Base-by-base conservation (phyloP, 352 stramenopile genomes). In the Globisporangium spinosum region DNA sequence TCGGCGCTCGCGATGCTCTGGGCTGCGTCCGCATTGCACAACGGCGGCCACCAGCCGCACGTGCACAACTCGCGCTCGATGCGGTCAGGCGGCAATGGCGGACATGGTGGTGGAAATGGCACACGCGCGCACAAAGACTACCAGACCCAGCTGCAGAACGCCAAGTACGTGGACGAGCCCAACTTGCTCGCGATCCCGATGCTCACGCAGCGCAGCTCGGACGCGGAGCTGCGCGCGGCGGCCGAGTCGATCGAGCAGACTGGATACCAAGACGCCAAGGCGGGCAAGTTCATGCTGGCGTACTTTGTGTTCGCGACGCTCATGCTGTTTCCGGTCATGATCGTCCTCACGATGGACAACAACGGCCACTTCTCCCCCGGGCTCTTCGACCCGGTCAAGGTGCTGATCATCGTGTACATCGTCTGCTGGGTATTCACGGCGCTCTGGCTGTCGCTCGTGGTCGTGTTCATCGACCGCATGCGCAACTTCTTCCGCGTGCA, bases 401-500 rank as follows among this genome's bases (percentile, higher is more conserved):
- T 32, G 22, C 61, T 68, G 32, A 63, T 72, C 29, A 23, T 64
- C n/a, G 53, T 72, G 17, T 75, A 67, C 43, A 72, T 75, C 38
- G 45, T 61, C 13, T 53, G 67, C 34, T 75, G 69, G 69, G 22
- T 63, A 13, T 57, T 72, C 34, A 59, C 25, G 53, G 22, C 40
- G 17, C 22, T 69, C n/a, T 75, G 65, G 54, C 32, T 71, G 23
- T 38, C 53, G 62, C 15, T 73, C n/a, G n/a, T 69, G 25, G 64
- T 69, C n/a, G 56, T 58, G 13, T 74, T 55, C 27, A 62, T 54
- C 51, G 60, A 61, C 34, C 58, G 60, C 43, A 59, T 74, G 49
- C 25, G 7, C 64, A 74, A 71, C 57, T 72, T 67, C 51, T 74
- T 74, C 12, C 69, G 69, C 27, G 58, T 72, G 25, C 17, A 57